phyloP scores from a whole-genome alignment of 352 stramenopile species.

The Globisporangium irregulare region DNA sequence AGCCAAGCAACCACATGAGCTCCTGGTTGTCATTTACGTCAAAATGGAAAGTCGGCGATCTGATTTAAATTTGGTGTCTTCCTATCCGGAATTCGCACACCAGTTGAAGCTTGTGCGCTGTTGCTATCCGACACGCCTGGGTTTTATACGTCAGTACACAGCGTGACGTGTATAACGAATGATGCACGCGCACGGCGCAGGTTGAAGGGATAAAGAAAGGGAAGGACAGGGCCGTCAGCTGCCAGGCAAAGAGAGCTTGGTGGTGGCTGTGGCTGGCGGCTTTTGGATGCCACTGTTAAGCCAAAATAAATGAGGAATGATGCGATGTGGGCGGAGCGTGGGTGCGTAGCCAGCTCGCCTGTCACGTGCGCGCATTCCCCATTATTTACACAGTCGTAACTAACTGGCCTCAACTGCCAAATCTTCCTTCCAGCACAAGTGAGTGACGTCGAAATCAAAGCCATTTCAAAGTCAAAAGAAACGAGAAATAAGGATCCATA shows the following conservation, averaged over 20 bases:
- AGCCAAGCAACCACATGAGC: background rate
- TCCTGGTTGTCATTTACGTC: background rate
- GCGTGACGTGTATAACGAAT: background rate
- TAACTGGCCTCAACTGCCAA: background rate
- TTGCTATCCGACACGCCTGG: background rate
- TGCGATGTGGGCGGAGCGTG: background rate
- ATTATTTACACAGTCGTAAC: background rate
- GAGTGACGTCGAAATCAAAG: no score
- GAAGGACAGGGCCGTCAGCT: background rate
- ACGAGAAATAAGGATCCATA: background rate
- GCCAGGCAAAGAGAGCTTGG: background rate
- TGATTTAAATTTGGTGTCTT: constrained; percentile 3
- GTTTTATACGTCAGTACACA: background rate
- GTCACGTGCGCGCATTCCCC: background rate
- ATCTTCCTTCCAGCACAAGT: no score
- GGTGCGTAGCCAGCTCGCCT: background rate
- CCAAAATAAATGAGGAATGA: background rate
- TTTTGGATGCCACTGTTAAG: background rate
- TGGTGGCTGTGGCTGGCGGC: background rate
- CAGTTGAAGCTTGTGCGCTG: background rate
- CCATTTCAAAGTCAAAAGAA: background rate
- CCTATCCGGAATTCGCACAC: background rate
- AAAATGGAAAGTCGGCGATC: background rate
- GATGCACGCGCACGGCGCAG: background rate
- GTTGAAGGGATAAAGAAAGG: background rate